Evolutionary conservation across 768 basidiomycete species (phyloP).

Genomic region (Coprinopsis strossmayeri): DNA sequence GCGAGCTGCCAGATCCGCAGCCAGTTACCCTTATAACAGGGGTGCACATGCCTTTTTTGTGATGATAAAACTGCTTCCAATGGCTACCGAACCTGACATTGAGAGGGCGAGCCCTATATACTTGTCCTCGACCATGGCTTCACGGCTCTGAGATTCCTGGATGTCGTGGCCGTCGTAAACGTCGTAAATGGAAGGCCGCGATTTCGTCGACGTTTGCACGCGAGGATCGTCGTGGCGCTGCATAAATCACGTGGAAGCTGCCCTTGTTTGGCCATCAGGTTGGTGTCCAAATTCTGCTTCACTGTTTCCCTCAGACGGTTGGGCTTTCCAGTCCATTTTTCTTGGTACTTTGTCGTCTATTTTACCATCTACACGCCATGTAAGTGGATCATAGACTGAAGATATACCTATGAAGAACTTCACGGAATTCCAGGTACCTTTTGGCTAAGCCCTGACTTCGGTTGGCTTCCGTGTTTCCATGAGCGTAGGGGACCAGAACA

Average conservation of each 20-base stretch:
- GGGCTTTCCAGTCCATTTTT: no score
- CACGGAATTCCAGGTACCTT: no score
- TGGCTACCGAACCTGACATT: conserved; percentile 75
- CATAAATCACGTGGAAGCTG: neutral
- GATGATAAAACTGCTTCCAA: conserved; percentile 96
- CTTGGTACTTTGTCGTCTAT: no score
- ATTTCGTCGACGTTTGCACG: neutral
- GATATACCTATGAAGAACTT: no score
- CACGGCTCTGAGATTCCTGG: conserved; percentile 5
- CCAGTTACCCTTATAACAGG: neutral
- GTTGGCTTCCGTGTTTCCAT: neutral
- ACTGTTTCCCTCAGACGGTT: no score
- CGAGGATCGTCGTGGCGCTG: neutral
- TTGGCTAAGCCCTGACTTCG: no score
- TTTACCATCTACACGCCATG: no score
- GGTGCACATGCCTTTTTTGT: conserved; percentile 80
- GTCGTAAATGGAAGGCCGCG: neutral
- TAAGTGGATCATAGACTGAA: no score
- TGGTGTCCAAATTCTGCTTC: no score
- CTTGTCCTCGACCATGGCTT: conserved; percentile 80
- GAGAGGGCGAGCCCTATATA: conserved; percentile 92
- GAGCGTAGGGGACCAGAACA: neutral
- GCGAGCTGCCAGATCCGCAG: neutral
- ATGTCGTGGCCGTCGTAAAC: neutral
- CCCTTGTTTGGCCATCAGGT: neutral